phyloP scores from a whole-genome alignment of 495 filamentous ascomycete genomes.

The Entonaema liquescens region DNA sequence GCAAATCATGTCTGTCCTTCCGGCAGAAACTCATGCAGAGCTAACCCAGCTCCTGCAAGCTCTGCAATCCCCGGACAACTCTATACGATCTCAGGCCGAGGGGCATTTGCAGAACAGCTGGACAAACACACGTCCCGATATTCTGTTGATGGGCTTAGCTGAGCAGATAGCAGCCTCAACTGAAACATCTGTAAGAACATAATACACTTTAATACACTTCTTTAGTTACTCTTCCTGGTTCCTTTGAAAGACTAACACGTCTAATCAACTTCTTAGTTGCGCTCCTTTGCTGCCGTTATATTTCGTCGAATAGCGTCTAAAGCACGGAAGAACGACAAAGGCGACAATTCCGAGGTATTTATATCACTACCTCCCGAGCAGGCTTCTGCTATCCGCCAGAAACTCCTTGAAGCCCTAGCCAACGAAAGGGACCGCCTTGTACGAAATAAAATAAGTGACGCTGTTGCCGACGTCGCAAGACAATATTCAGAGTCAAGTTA shows the following conservation, averaged over 20 bases:
- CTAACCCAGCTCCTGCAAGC: conserved; percentile 86
- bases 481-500: conserved; percentile 92
- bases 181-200: conserved; percentile 68
- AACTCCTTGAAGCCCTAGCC: conserved; percentile 78
- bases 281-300: conserved; percentile 91
- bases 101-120: conserved; percentile 89
- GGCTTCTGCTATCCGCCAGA: conserved; percentile 77
- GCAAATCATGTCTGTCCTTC: conserved; percentile 80
- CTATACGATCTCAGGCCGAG: conserved; percentile 82
- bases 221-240: conserved; percentile 1
- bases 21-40: conserved; percentile 80
- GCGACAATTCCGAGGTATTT: conserved; percentile 82
- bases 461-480: conserved; percentile 91
- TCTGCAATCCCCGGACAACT: conserved; percentile 90
- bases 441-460: conserved; percentile 95
- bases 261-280: conserved; percentile 43
- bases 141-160: conserved; percentile 89
- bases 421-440: conserved; percentile 74
- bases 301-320: conserved; percentile 93
- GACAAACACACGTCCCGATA: conserved; percentile 79
- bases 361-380: conserved; percentile 75
- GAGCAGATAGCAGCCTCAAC: conserved; percentile 84
- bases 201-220: not conserved
- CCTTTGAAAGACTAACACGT: conserved; percentile 13
- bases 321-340: conserved; percentile 76